Conservation (phyloP, 495 filamentous ascomycete species). For the Annulohypoxylon stygium region DNA sequence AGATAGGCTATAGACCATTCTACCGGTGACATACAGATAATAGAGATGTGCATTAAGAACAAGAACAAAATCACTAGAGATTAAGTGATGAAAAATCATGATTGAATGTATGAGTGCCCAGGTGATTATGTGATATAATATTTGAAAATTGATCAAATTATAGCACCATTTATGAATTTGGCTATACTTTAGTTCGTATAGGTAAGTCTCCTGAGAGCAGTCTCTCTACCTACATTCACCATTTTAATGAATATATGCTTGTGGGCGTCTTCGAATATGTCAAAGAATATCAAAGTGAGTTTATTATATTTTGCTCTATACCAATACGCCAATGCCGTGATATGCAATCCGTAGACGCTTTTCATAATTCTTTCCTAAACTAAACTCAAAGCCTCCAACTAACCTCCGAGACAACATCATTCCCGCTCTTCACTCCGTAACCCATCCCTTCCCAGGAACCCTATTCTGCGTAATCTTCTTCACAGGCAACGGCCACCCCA, state of each 20-base stretch:
- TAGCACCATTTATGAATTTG: neutral
- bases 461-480: constrained; percentile 85
- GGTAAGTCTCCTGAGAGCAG: too few species aligned
- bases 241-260: too few species aligned
- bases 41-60: constrained; percentile 13
- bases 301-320: neutral
- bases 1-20: constrained; percentile 12
- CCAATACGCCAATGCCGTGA: neutral
- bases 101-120: too few species aligned
- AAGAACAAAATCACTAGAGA: neutral
- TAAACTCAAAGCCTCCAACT: too few species aligned
- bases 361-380: neutral
- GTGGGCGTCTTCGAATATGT: too few species aligned
- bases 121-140: neutral
- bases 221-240: too few species aligned
- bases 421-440: constrained; percentile 48
- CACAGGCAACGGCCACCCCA: constrained; percentile 87
- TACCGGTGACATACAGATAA: neutral
- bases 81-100: neutral
- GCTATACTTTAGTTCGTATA: neutral
- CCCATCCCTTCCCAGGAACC: constrained; percentile 79
- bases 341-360: neutral
- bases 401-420: neutral
- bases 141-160: neutral
- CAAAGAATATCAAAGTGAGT: neutral